Evolutionary conservation across 1,284 basidiomycete genomes (phyloP), one percentile per base, ranked within the genome.

Genomic region (Takashimella tepidaria): DNA sequence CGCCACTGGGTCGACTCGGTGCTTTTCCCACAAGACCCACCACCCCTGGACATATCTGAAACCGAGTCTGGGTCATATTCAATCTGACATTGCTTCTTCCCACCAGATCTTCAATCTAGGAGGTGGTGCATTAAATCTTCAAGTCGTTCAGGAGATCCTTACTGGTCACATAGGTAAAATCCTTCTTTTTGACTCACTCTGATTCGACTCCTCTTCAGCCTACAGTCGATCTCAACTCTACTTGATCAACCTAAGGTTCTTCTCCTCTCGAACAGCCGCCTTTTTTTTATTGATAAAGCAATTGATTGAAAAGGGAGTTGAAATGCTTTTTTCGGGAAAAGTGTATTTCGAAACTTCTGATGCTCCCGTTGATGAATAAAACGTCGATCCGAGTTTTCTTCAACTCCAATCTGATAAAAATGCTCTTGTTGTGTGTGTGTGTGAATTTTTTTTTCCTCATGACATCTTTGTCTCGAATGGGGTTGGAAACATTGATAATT

Each of bases 101-200:
- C 50, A 57, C 5, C 72, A 69, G 43, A 54, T 78, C 19, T 64
- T 79, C 10, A 59, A 77, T 20, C 60, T 77, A 27, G 77, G 77
- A 10, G 77, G 71, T 37, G 79, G 79, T 4, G 66, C 76, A 2
- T 75, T 76, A 5, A 79, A 79, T 2, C 63, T 80, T 26, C 79
- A 80, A 48, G 67, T 76, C 41, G 76, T 75, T 8, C 26, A 54
- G 51, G 72, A 74, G 49, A 63, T 74, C 47, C 56, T 61, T 42
- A 59, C 62, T 3, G 47, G 45, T 16, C 61, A 68, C 57, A 70
- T 68, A 10, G 51, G 55, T 16, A 70, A 60, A 37, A 51, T n/a
- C 50, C 41, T 27, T 60, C 26, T 53, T 54, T 4, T 50, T 60
- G 16, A 63, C 71, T 11, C 72, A 72, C 50, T 56, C 57, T 45